A percentile compares a stretch with the other conserved stretches of the same genome.
Conservation (phyloP, 768 basidiomycete genomes). For the Tulasnella sp. region DNA sequence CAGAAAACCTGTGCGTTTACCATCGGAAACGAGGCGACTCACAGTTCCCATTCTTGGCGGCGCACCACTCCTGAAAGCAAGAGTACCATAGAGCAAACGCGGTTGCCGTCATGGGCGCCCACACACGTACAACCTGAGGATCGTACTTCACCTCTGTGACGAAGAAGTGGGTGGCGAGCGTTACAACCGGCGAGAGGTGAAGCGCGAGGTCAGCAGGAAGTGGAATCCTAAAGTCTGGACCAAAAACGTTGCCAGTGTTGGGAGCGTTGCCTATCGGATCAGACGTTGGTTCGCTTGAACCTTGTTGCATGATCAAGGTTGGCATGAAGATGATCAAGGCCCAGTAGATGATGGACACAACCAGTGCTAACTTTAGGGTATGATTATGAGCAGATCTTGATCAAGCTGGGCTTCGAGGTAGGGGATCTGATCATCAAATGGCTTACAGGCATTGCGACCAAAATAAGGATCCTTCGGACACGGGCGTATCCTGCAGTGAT, state of each 20-base stretch:
- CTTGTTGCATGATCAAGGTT: slow-evolving; percentile 40
- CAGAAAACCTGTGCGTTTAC: not conserved
- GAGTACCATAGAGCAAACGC: slow-evolving; percentile 40
- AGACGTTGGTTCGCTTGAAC: slow-evolving; percentile 25
- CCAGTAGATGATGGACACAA: slow-evolving; percentile 59
- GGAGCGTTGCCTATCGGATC: slow-evolving; percentile 13
- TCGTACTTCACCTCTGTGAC: slow-evolving; percentile 49
- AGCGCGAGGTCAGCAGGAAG: slow-evolving; percentile 50
- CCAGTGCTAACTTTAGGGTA: slow-evolving; percentile 31
- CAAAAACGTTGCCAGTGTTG: slow-evolving; percentile 21
- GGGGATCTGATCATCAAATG: slow-evolving; percentile 10
- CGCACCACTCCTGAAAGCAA: slow-evolving; percentile 57
- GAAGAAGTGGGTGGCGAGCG: slow-evolving; percentile 57
- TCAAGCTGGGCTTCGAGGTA: too few species aligned
- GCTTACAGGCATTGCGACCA: slow-evolving; percentile 56
- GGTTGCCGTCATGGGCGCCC: slow-evolving; percentile 27
- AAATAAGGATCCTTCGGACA: slow-evolving; percentile 46
- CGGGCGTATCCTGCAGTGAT: slow-evolving; percentile 29
- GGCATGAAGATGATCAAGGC: slow-evolving; percentile 45
- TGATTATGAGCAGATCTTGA: slow-evolving; percentile 15
- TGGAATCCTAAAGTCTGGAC: slow-evolving; percentile 31
- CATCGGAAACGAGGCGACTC: slow-evolving; percentile 29
- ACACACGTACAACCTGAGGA: slow-evolving; percentile 25
- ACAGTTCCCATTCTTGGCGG: slow-evolving; percentile 50
- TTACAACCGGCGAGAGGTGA: slow-evolving; percentile 50